These are phyloP conservation scores for Schizosaccharomyces osmophilus DNA, from an alignment of 805 yeast species.

Conservation along the genomic window DNA sequence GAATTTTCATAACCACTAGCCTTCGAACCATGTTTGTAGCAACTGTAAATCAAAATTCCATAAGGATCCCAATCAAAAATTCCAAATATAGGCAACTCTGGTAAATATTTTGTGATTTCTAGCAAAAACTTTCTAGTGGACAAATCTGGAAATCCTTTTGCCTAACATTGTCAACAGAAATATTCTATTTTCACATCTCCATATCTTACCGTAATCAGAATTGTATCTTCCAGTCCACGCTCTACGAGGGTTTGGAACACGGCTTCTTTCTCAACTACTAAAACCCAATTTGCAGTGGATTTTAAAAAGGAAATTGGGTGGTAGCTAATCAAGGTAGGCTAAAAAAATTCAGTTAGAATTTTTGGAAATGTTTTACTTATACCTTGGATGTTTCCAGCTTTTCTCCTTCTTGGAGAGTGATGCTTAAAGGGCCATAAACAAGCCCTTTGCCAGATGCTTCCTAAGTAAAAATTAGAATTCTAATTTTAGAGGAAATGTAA, in stretches of 20 bases:
- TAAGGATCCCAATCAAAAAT: background rate
- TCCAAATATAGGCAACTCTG: background rate
- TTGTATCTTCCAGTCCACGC: background rate
- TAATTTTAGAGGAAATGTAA: background rate
- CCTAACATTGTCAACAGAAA: background rate
- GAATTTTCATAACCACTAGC: background rate
- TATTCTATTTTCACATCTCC: no score
- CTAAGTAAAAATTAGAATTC: background rate
- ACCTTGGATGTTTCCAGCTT: background rate
- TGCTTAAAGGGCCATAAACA: background rate
- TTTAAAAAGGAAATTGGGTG: background rate
- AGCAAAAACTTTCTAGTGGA: background rate
- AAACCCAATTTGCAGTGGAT: background rate
- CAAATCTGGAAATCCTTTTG: background rate
- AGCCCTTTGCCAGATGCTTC: slow-evolving; percentile 1
- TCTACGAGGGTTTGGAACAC: background rate
- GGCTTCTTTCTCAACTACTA: slow-evolving; percentile 1
- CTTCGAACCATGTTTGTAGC: background rate
- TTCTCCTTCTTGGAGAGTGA: background rate
- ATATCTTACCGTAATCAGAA: background rate
- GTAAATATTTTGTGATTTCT: background rate
- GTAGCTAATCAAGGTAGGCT: background rate
- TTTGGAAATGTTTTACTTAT: background rate
- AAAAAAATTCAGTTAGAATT: no score
- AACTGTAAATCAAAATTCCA: background rate